Conservation (phyloP, 768 basidiomycete genomes). For the Macrocybe gigantea region DNA sequence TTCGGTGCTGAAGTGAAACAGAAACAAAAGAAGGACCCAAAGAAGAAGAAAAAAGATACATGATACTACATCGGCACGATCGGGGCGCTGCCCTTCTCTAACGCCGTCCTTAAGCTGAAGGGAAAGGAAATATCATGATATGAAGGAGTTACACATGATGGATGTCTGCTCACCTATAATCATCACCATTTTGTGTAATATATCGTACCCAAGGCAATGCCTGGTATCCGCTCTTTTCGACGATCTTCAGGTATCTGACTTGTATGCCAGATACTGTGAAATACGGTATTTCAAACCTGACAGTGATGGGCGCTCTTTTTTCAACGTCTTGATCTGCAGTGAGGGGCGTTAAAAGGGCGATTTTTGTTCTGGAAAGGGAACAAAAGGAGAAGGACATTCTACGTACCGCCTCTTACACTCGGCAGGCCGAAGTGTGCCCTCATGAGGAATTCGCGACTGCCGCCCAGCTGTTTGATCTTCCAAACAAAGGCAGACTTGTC, state of each 20-base stretch:
- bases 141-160: not conserved
- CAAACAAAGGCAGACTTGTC: slow-evolving; percentile 98
- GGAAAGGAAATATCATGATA: not conserved
- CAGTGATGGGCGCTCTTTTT: slow-evolving; percentile 90
- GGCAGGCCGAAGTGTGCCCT: slow-evolving; percentile 96
- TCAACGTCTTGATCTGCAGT: slow-evolving; percentile 66
- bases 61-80: slow-evolving; percentile 34
- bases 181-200: slow-evolving; percentile 88
- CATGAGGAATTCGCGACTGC: slow-evolving; percentile 96
- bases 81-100: slow-evolving; percentile 68
- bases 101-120: slow-evolving; percentile 61
- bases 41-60: no score
- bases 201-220: slow-evolving; percentile 95
- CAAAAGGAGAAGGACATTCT: not conserved
- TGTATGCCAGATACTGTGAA: slow-evolving; percentile 98
- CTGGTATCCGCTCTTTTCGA: slow-evolving; percentile 98
- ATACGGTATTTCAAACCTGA: slow-evolving; percentile 98
- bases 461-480: slow-evolving; percentile 98
- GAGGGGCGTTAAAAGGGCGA: not conserved
- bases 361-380: not conserved
- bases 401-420: slow-evolving; percentile 83
- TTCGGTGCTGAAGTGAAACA: no score
- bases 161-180: slow-evolving; percentile 60
- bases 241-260: slow-evolving; percentile 96
- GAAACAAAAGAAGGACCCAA: no score